Evolutionary conservation across 495 filamentous ascomycete genomes (phyloP).

Genomic region (Tuber borchii): DNA sequence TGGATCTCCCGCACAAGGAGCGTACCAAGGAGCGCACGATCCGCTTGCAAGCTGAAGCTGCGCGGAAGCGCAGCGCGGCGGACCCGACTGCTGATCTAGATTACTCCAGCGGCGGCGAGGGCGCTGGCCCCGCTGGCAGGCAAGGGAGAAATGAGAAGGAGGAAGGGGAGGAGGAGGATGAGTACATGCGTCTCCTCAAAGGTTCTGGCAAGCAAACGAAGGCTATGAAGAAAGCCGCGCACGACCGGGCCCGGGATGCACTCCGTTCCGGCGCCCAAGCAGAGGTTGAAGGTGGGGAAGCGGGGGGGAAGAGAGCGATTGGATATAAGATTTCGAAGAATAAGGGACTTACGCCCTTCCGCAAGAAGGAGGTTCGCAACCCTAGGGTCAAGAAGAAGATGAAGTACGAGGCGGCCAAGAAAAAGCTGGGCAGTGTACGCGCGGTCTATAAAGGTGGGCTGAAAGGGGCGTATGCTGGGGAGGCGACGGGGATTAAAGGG

Average conservation of each 20-base stretch:
- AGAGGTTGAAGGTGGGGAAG: constrained; percentile 57
- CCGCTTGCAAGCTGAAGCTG: constrained; percentile 77
- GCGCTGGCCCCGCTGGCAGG: constrained; percentile 50
- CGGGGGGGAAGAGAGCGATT: constrained; percentile 76
- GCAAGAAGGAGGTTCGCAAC: constrained; percentile 89
- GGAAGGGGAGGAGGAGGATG: constrained; percentile 56
- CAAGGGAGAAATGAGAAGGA: constrained; percentile 42
- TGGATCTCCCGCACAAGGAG: constrained; percentile 84
- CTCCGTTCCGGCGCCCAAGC: constrained; percentile 53
- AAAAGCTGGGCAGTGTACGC: constrained; percentile 81
- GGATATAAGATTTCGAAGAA: constrained; percentile 93
- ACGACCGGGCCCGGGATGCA: constrained; percentile 26
- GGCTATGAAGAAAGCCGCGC: constrained; percentile 59
- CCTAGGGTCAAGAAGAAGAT: constrained; percentile 96
- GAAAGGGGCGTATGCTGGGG: constrained; percentile 86
- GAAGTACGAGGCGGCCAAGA: constrained; percentile 87
- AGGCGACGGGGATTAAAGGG: constrained; percentile 91
- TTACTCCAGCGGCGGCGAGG: constrained; percentile 49
- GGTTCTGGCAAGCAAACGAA: constrained; percentile 63
- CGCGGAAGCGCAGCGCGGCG: constrained; percentile 65
- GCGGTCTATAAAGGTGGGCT: constrained; percentile 73
- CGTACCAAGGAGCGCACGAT: constrained; percentile 75
- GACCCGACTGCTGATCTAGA: constrained; percentile 55
- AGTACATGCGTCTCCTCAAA: constrained; percentile 85
- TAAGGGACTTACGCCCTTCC: constrained; percentile 79